phyloP scores from a whole-genome alignment of 2,329 filamentous ascomycete species.

The Capronia epimyces region DNA sequence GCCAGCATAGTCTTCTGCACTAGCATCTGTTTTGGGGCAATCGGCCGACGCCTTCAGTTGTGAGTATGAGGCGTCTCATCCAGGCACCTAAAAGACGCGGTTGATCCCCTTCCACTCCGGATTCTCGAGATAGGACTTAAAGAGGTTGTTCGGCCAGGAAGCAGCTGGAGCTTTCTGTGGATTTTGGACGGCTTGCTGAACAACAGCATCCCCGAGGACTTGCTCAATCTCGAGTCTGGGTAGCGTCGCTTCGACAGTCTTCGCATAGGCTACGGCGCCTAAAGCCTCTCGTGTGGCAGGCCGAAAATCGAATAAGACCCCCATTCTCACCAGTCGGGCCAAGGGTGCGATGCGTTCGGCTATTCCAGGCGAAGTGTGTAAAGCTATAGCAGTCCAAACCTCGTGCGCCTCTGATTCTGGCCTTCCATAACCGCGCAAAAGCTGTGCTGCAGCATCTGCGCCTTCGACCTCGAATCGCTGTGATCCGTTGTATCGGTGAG shows the following conservation, averaged over 20 bases:
- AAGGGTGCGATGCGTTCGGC: conserved; percentile 42
- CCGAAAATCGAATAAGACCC: conserved; percentile 40
- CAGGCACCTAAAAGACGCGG: conserved; percentile 25
- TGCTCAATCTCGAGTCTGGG: conserved; percentile 41
- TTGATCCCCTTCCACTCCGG: conserved; percentile 30
- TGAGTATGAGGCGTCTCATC: conserved; percentile 2
- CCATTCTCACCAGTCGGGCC: conserved; percentile 36
- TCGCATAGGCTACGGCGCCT: conserved; percentile 21
- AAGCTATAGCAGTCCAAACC: conserved; percentile 44
- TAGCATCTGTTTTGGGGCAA: conserved; percentile 92
- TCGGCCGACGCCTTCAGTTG: conserved; percentile 64
- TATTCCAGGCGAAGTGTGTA: conserved; percentile 43
- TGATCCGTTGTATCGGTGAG: conserved; percentile 31
- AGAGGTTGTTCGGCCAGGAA: conserved; percentile 34
- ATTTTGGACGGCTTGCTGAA: conserved; percentile 36
- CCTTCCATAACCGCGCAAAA: conserved; percentile 28
- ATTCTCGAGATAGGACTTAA: conserved; percentile 28
- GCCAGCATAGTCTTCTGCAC: conserved; percentile 91
- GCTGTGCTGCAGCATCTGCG: conserved; percentile 38
- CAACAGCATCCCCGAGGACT: conserved; percentile 40
- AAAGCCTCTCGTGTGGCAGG: conserved; percentile 23
- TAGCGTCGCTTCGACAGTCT: conserved; percentile 29
- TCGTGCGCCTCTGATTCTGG: conserved; percentile 33
- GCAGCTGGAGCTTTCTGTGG: conserved; percentile 40
- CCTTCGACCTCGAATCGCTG: conserved; percentile 45